Evolutionary conservation across 345 rosid species (phyloP).

Genomic region (Euphorbia tirucalli): DNA sequence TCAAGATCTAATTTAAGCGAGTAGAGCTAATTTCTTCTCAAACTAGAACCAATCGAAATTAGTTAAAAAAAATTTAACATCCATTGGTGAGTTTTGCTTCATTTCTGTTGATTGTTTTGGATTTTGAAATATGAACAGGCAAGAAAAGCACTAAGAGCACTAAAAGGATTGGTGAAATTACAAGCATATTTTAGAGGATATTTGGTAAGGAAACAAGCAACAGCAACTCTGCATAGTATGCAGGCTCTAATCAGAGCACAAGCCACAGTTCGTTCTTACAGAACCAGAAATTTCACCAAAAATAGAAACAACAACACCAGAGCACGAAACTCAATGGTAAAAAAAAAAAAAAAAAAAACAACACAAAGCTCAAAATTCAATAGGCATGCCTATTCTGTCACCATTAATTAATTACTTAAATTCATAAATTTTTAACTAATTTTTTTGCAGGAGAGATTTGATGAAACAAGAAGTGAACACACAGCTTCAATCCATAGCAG

Average conservation of each 20-base stretch:
- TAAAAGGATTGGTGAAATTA: conserved; percentile 29
- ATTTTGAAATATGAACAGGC: conserved; percentile 16
- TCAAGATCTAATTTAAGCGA: too few relatives aligned
- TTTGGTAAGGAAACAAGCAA: conserved; percentile 27
- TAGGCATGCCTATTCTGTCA: not conserved
- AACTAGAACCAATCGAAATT: too few relatives aligned
- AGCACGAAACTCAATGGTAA: conserved; percentile 23
- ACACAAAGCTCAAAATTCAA: not conserved
- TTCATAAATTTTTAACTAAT: not conserved
- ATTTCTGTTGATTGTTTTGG: not conserved
- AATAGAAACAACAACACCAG: conserved; percentile 3
- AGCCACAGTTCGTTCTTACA: conserved; percentile 16
- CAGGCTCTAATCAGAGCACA: conserved; percentile 32
- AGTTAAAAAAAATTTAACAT: too few relatives aligned
- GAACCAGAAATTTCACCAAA: conserved; percentile 12
- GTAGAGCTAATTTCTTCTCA: too few relatives aligned
- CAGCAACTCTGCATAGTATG: conserved; percentile 29
- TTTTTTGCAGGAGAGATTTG: conserved; percentile 25
- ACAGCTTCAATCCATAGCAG: conserved; percentile 26
- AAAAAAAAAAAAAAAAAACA: conserved; percentile 14
- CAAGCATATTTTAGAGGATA: conserved; percentile 30
- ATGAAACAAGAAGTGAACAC: conserved; percentile 23
- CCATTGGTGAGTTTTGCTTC: not conserved
- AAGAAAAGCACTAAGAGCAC: conserved; percentile 27
- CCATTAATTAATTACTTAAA: too few relatives aligned